phyloP scores from a whole-genome alignment of 2,329 filamentous ascomycete genomes.

The Pseudogymnoascus sp. region DNA sequence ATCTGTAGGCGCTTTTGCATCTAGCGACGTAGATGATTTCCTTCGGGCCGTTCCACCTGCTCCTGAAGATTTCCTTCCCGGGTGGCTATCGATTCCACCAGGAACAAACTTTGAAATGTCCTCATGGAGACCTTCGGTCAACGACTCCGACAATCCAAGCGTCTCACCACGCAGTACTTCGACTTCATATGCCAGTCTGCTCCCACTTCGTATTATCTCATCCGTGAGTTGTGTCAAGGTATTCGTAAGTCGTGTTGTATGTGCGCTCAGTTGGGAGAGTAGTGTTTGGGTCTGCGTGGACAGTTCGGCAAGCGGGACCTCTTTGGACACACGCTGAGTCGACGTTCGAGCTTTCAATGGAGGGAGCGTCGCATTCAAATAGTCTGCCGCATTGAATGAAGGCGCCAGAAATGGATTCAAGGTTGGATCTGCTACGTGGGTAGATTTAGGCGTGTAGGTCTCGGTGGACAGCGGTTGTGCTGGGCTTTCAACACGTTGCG shows the following conservation, averaged over 20 bases:
- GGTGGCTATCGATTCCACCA: constrained; percentile 28
- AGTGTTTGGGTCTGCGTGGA: constrained; percentile 74
- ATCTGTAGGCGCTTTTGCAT: constrained; percentile 22
- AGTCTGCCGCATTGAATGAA: constrained; percentile 74
- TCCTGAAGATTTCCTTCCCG: constrained; percentile 16
- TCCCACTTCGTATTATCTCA: constrained; percentile 84
- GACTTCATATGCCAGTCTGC: constrained; percentile 85
- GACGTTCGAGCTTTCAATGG: constrained; percentile 41
- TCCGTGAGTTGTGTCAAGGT: constrained; percentile 85
- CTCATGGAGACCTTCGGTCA: constrained; percentile 62
- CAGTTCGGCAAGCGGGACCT: constrained; percentile 60
- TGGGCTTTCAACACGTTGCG: constrained; percentile 7
- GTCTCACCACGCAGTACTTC: constrained; percentile 88
- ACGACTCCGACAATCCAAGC: constrained; percentile 65
- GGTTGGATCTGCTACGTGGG: constrained; percentile 61
- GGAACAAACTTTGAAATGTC: constrained; percentile 69
- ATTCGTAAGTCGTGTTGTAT: constrained; percentile 73
- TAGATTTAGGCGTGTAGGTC: constrained; percentile 32
- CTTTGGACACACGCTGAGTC: constrained; percentile 25
- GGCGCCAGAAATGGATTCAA: constrained; percentile 67
- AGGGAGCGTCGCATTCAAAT: constrained; percentile 73
- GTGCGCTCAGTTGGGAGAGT: constrained; percentile 80
- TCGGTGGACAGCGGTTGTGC: constrained; percentile 12
- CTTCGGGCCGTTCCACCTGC: constrained; percentile 23
- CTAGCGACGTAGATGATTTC: constrained; percentile 20